These are phyloP conservation scores for Tetrahymena thermophila DNA, from an alignment of 73 alveolate species.

Conservation along the genomic window DNA sequence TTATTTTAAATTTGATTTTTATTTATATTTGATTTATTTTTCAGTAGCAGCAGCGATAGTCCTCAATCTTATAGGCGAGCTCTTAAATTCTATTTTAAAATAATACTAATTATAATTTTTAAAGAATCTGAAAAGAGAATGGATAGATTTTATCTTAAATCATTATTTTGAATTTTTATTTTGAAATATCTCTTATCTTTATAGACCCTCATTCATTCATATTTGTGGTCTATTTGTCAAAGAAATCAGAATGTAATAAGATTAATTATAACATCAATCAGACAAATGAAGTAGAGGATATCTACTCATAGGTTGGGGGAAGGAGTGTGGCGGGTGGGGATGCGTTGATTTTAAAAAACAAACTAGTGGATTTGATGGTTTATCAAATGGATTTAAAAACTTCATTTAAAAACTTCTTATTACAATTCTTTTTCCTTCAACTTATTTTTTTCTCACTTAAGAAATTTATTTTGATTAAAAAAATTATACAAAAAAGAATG, in stretches of 20 bases:
- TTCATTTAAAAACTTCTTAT: background rate
- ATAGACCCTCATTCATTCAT: background rate
- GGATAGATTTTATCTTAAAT: background rate
- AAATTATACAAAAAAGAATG: too few relatives aligned
- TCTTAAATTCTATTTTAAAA: background rate
- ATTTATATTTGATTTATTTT: background rate
- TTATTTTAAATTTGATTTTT: background rate
- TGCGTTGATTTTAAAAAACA: too few relatives aligned
- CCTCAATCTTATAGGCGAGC: background rate
- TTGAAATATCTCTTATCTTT: background rate
- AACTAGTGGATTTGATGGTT: background rate
- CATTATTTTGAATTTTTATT: background rate
- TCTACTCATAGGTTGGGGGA: background rate
- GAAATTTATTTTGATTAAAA: too few relatives aligned
- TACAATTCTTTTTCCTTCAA: background rate
- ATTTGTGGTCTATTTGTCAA: background rate
- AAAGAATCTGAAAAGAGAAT: background rate
- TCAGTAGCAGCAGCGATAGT: background rate
- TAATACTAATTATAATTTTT: background rate
- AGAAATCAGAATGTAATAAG: background rate
- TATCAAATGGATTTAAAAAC: background rate
- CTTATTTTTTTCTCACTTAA: background rate
- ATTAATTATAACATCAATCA: background rate
- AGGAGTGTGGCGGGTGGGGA: background rate
- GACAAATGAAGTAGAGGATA: background rate